These are phyloP conservation scores for Gossypium arboreum DNA, from an alignment of 345 rosid species.

Conservation along the genomic window DNA sequence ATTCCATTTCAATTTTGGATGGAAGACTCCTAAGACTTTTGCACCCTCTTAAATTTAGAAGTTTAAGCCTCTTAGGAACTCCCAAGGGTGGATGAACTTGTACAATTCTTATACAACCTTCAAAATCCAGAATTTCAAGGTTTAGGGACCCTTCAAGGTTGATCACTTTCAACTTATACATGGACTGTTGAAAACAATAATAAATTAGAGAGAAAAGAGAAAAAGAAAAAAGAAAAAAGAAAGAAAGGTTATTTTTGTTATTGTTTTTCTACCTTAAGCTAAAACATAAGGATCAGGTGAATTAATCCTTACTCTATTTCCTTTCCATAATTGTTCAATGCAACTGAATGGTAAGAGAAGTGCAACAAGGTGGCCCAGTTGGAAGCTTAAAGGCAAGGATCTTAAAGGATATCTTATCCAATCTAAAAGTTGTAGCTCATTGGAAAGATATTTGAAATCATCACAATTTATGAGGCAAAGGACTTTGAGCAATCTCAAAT, in stretches of 20 bases:
- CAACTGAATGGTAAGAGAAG: slow-evolving; percentile 21
- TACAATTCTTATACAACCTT: slow-evolving; percentile 21
- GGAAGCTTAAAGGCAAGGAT: background rate
- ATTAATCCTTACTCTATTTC: too few species aligned
- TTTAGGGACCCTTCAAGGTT: slow-evolving; percentile 20
- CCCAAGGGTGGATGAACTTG: slow-evolving; percentile 15
- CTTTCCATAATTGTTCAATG: slow-evolving; percentile 31
- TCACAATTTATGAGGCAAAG: too few species aligned
- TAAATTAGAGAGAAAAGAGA: background rate
- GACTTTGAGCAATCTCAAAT: too few species aligned
- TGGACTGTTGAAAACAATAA: background rate
- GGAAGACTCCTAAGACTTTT: too few species aligned
- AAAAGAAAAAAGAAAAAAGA: too few species aligned
- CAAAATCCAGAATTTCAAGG: slow-evolving; percentile 21
- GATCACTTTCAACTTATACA: slow-evolving; percentile 2
- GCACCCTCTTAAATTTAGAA: too few species aligned
- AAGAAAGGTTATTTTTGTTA: too few species aligned
- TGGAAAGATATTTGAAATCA: slow-evolving; percentile 8
- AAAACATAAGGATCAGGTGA: background rate
- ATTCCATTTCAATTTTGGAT: too few species aligned
- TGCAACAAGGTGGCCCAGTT: slow-evolving; percentile 24
- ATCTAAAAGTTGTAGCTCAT: slow-evolving; percentile 23
- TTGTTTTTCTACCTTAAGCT: background rate
- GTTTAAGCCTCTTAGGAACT: too few species aligned
- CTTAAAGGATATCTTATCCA: slow-evolving; percentile 32